Evolutionary conservation across 2,329 filamentous ascomycete species (phyloP), one percentile per base, ranked within the genome.

Genomic region (Phyllachora maydis): DNA sequence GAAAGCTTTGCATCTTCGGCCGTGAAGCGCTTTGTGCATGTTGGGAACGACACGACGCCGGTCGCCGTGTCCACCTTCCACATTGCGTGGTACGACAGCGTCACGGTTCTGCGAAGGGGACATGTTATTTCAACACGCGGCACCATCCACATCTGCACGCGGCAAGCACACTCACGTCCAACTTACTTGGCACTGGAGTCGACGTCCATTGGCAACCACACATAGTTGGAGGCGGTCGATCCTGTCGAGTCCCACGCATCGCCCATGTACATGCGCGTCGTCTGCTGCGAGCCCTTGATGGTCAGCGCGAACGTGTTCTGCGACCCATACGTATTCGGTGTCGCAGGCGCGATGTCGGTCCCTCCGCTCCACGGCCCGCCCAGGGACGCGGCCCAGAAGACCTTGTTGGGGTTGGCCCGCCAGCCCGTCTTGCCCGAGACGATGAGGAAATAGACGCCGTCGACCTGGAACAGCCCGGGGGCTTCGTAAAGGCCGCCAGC

Each of bases 61-160:
- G 47, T 51, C 7, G 36, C 39, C 2, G 42, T 35, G 24, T 51
- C 43, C 14, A 51, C 35, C 30, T 44, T 47, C 47, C 46, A 51
- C 43, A 48, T 47, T 11, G 40, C 34, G 32, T 49, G 40, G 24
- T 50, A 49, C 18, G 49, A 38, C 19, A 51, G 30, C 3, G 35
- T 38, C 3, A 49, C 33, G 8, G 38, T 43, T 23, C 37, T 37
- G 20, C 22, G 13, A 6, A 9, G 21, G 5, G 9, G 8, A 14
- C 12, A 4, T 14, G 3, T 14, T 6, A 11, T n/a, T 14, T n/a
- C 8, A 19, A 15, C n/a, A 22, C 17, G 11, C 23, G n/a, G 6
- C 13, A 3, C 12, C 8, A 5, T 19, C n/a, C 9, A 10, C 13
- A 27, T 22, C 11, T 4, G 11, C 12, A 1, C 8, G 8, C 8